Conservation (phyloP, 768 basidiomycete species). For the Brasilioporus rufonigricans region DNA sequence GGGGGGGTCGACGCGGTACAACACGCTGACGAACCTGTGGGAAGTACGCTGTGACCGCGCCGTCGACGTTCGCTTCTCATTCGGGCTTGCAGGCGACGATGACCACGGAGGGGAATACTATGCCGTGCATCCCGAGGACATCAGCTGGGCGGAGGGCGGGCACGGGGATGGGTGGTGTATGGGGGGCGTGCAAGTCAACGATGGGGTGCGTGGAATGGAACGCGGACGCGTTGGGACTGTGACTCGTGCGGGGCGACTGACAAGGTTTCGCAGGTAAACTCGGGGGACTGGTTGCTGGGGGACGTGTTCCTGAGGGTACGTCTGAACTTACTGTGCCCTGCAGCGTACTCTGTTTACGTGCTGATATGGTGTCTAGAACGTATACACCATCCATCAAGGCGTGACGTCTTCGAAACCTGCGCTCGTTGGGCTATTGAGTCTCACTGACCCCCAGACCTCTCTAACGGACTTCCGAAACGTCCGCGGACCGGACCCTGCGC, state of each 20-base stretch:
- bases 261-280: conserved; percentile 37
- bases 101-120: conserved; percentile 36
- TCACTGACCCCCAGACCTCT: conserved; percentile 40
- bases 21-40: conserved; percentile 40
- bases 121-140: conserved; percentile 49
- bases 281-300: conserved; percentile 63
- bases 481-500: conserved; percentile 43
- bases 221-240: background rate
- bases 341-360: background rate
- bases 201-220: conserved; percentile 35
- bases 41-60: conserved; percentile 49
- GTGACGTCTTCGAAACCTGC: conserved; percentile 40
- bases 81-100: conserved; percentile 44
- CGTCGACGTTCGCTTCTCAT: conserved; percentile 43
- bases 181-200: conserved; percentile 55
- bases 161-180: conserved; percentile 48
- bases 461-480: conserved; percentile 38
- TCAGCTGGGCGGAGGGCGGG: conserved; percentile 47
- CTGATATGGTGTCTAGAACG: conserved; percentile 39
- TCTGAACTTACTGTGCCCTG: background rate
- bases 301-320: conserved; percentile 54
- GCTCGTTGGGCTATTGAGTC: conserved; percentile 43
- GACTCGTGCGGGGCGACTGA: conserved; percentile 3
- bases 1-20: conserved; percentile 38
- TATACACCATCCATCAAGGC: conserved; percentile 50